Evolutionary conservation across 2,329 filamentous ascomycete species (phyloP), one percentile per base, ranked within the genome.

Genomic region (Stachybotrys echinatus): DNA sequence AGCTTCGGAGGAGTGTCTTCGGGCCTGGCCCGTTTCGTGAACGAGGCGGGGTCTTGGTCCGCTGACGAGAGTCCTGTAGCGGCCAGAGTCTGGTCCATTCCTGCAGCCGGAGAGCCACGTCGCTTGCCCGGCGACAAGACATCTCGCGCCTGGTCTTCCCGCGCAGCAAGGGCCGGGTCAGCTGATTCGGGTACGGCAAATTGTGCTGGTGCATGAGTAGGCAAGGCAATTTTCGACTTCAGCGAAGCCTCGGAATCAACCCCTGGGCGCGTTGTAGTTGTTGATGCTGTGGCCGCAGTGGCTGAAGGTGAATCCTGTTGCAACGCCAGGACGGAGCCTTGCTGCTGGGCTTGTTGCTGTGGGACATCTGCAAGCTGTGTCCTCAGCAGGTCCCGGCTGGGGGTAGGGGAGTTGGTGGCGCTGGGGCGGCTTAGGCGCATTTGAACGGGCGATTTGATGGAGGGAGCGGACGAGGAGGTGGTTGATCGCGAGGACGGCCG

Each of bases 21-120:
- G 31, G 76, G 72, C 55, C 73, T 78, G 23, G 74, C 65, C 42
- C 83, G 76, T 63, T 87, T 87, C 6, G 76, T 68, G 7, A 8
- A 8, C 12, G 43, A 18, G 19, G 21, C 21, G n/a, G 14, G 10
- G 22, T 27, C 21, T 14, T 27, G 21, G 62, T 57, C 22, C 61
- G 56, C 39, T 51, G 55, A 51, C 45, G 55, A 50, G 67, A 67
- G 58, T 18, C 31, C 22, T 51, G 53, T 34, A 46, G 52, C 42
- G 38, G 52, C 46, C 37, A 56, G 34, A 58, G 59, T 59, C 67
- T 63, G 61, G 63, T 63, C 50, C 55, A 57, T 52, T 63, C 57
- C 51, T 27, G 50, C 55, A 12, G 54, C 38, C 42, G 61, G 60
- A 39, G 62, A 64, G 45, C 58, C 57, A 55, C 65, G 54, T 50